Conservation (phyloP, 1,284 basidiomycete species). For the Fomitopsis betulina region DNA sequence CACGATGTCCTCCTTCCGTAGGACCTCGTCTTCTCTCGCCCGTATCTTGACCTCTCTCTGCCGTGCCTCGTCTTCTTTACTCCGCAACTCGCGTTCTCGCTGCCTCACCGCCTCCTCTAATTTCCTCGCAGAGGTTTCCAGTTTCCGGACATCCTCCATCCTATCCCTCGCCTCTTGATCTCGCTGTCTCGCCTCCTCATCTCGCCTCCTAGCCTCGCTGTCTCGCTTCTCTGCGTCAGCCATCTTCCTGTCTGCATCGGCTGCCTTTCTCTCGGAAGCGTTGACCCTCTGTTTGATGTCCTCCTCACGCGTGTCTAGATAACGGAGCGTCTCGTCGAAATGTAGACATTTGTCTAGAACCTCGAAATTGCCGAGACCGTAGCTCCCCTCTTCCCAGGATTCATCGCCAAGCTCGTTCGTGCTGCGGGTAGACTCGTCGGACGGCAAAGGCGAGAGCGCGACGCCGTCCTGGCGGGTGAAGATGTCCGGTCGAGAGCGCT, state of each 20-base stretch:
- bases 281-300: slow-evolving; percentile 13
- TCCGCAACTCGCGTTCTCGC: slow-evolving; percentile 20
- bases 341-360: not conserved
- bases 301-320: slow-evolving; percentile 11
- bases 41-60: not conserved
- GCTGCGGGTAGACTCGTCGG: slow-evolving; percentile 25
- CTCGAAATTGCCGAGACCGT: slow-evolving; percentile 25
- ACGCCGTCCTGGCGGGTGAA: slow-evolving; percentile 3
- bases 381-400: slow-evolving; percentile 28
- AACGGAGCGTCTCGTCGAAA: slow-evolving; percentile 6
- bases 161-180: slow-evolving; percentile 17
- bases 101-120: slow-evolving; percentile 21
- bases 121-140: slow-evolving; percentile 20
- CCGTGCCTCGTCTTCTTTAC: slow-evolving; percentile 14
- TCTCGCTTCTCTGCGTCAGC: slow-evolving; percentile 18
- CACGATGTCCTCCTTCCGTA: not conserved
- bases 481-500: slow-evolving; percentile 20
- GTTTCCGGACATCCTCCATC: slow-evolving; percentile 18
- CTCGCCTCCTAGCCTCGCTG: slow-evolving; percentile 5
- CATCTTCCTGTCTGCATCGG: slow-evolving; percentile 22
- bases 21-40: not conserved
- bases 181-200: slow-evolving; percentile 11
- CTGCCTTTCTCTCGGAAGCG: slow-evolving; percentile 9
- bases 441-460: too few species aligned
- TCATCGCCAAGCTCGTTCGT: slow-evolving; percentile 18